Conservation (phyloP, 805 yeast genomes). For the Myxozyma neglecta region DNA sequence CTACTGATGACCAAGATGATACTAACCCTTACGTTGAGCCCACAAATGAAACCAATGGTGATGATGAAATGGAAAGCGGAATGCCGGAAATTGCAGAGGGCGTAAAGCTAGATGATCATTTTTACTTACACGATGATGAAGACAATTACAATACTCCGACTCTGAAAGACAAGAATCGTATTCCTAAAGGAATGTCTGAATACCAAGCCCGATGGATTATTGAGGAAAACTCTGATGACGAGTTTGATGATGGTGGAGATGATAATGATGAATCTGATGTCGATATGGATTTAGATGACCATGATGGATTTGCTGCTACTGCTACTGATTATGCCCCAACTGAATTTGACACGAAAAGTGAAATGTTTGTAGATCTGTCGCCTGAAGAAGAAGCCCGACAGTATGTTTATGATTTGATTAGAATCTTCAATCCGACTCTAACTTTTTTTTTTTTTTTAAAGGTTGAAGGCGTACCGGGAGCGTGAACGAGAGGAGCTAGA, state of each 20-base stretch:
- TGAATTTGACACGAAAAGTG: conserved; percentile 49
- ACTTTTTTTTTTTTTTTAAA: neutral
- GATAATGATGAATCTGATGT: conserved; percentile 2
- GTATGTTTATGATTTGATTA: conserved; percentile 15
- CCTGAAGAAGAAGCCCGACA: conserved; percentile 85
- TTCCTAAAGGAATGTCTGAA: conserved; percentile 73
- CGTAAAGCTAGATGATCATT: conserved; percentile 58
- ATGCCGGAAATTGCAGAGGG: conserved; percentile 42
- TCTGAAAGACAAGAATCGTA: conserved; percentile 41
- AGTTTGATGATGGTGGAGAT: conserved; percentile 30
- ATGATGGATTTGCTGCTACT: conserved; percentile 10
- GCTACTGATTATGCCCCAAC: conserved; percentile 47
- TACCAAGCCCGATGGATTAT: conserved; percentile 74
- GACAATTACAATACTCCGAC: conserved; percentile 35
- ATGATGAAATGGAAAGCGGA: conserved; percentile 39
- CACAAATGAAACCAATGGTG: conserved; percentile 19
- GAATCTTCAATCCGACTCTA: neutral
- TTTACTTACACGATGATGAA: conserved; percentile 46
- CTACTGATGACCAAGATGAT: conserved; percentile 38
- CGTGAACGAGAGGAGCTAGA: conserved; percentile 66
- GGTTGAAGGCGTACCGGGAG: conserved; percentile 65
- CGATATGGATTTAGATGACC: conserved; percentile 18
- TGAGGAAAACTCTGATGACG: conserved; percentile 46
- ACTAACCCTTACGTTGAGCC: conserved; percentile 36
- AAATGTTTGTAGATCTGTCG: conserved; percentile 67